These are phyloP conservation scores for Sinapis alba DNA, from an alignment of 441 rosid genomes.

Conservation along the genomic window DNA sequence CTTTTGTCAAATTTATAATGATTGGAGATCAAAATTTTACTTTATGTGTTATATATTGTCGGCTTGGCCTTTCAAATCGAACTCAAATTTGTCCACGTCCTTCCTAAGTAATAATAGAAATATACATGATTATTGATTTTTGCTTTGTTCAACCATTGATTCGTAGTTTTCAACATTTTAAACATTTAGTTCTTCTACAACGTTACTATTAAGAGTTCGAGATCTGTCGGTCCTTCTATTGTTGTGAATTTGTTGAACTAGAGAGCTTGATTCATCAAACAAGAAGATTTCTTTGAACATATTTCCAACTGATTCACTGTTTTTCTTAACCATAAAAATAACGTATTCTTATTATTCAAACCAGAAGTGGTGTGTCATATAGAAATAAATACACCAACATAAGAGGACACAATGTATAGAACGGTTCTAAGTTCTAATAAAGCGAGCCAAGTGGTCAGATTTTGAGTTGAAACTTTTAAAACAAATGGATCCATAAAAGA, in stretches of 20 bases:
- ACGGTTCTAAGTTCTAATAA: not conserved
- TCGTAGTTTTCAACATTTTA: not conserved
- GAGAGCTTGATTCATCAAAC: not conserved
- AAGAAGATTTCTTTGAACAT: not conserved
- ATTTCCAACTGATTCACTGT: too few relatives aligned
- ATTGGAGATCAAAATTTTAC: not conserved
- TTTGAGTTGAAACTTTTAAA: not conserved
- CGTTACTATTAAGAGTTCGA: not conserved
- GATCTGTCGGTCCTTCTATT: not conserved
- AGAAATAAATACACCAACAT: not conserved
- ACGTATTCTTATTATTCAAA: too few relatives aligned
- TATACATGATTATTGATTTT: not conserved
- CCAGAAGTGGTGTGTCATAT: not conserved
- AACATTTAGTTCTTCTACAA: not conserved
- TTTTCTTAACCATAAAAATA: too few relatives aligned
- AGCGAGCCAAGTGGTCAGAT: not conserved
- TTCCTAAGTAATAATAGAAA: not conserved
- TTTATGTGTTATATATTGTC: not conserved
- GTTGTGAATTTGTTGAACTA: not conserved
- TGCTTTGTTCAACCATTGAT: not conserved
- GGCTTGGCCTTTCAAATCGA: conserved; percentile 6
- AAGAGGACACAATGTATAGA: not conserved
- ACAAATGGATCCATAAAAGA: too few relatives aligned
- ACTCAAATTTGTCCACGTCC: not conserved
- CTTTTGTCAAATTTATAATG: conserved; percentile 5